A percentile compares a stretch with the other conserved stretches of the same genome.
Evolutionary conservation across 495 filamentous ascomycete genomes (phyloP).

Genomic region (Neurospora sp.): DNA sequence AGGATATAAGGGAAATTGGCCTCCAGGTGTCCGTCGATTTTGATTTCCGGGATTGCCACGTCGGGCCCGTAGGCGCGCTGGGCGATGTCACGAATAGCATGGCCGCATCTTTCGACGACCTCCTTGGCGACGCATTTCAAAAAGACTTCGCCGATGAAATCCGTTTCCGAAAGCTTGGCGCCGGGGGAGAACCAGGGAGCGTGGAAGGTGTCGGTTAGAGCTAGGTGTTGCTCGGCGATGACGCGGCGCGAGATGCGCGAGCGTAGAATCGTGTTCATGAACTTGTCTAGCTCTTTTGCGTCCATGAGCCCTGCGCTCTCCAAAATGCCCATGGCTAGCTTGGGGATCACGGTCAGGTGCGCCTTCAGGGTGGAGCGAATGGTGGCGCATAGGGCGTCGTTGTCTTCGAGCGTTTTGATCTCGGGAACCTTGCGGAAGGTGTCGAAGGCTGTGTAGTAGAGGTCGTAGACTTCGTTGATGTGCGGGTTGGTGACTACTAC

Average conservation of each 20-base stretch:
- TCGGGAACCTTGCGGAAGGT: conserved; percentile 72
- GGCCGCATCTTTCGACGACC: conserved; percentile 73
- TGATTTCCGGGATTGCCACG: conserved; percentile 64
- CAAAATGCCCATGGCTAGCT: conserved; percentile 85
- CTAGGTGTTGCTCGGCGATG: conserved; percentile 95
- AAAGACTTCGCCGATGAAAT: conserved; percentile 94
- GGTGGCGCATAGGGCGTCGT: conserved; percentile 76
- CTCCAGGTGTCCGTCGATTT: conserved; percentile 74
- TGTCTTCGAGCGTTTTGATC: conserved; percentile 78
- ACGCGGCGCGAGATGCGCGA: conserved; percentile 90
- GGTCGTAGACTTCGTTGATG: conserved; percentile 87
- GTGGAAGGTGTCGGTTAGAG: conserved; percentile 93
- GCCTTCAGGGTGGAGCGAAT: conserved; percentile 71
- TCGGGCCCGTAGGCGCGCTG: conserved; percentile 59
- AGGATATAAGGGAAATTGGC: conserved; percentile 95
- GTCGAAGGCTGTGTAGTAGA: conserved; percentile 95
- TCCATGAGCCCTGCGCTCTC: conserved; percentile 75
- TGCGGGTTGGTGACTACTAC: conserved; percentile 93
- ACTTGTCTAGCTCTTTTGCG: conserved; percentile 70
- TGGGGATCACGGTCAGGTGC: conserved; percentile 87
- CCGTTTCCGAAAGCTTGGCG: conserved; percentile 60
- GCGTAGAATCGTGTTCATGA: conserved; percentile 89
- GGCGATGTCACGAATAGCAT: conserved; percentile 58
- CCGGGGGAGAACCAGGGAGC: conserved; percentile 85
- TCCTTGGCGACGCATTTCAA: conserved; percentile 87